Evolutionary conservation across 78 protist species (phyloP), one percentile per base, ranked within the genome.

Genomic region (Pigoraptor vietnamica): DNA sequence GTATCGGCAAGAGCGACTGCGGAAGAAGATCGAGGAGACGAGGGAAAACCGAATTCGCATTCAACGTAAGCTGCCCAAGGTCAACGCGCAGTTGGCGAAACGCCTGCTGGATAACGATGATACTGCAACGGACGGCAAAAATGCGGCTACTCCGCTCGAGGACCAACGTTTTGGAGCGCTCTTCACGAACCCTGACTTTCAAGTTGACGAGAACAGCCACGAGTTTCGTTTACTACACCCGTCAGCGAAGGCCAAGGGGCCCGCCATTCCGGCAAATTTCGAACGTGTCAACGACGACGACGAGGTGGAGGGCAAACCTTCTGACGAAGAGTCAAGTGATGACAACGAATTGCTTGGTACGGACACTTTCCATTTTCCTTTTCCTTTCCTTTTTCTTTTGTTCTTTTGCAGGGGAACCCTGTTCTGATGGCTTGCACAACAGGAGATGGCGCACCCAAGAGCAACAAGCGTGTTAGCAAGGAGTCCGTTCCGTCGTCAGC

Each of bases 11-110:
- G 37, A 91, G 48, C 32, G 0, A 29, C 32, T 97, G 21, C 24
- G 94, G 92, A 81, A 92, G 87, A 90, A 94, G 91, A 0, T 96
- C 29, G 92, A 88, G 0, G 86, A 92, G 40, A 39, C 92, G 34
- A 37, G 89, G 2, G 91, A 23, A 32, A 88, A 86, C 81, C 93
- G 98, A 32, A 93, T 97, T 89, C 24, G 95, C 23, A 37, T 86
- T 33, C 38, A 91, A 0, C 35, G 35, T 35, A 33, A n/a, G 9
- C 39, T 86, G 89, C 94, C 95, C 0, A 67, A 92, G 91, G 94
- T 96, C 39, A 96, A 96, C 91, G 23, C 39, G 38, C 91, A 83
- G 81, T 29, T 93, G 24, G 96, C 97, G 0, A 81, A 93, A 84
- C 37, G 84, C 38, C 39, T 96, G 21, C 37, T 91, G 10, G 40